phyloP scores from a whole-genome alignment of 805 yeast genomes.

The Zygosaccharomyces bisporus region DNA sequence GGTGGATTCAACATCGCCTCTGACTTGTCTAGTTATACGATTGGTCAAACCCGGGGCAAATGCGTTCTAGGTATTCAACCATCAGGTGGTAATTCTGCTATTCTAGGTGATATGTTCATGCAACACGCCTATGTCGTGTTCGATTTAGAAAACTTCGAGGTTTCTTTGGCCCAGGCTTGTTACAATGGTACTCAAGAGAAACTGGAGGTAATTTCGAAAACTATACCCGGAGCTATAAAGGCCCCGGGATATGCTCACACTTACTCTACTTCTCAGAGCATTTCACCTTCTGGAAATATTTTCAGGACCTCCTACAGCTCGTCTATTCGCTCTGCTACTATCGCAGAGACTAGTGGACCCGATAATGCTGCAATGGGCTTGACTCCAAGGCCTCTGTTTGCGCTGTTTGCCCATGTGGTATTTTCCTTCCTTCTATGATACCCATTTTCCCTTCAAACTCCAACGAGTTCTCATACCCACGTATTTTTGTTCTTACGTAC shows the following conservation, averaged over 20 bases:
- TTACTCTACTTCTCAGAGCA: conserved; percentile 23
- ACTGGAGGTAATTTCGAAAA: conserved; percentile 43
- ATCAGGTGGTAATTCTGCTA: conserved; percentile 34
- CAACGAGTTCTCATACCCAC: not conserved
- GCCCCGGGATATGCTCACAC: conserved; percentile 47
- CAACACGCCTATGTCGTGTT: conserved; percentile 52
- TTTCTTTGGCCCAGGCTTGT: conserved; percentile 45
- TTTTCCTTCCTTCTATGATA: conserved; percentile 6
- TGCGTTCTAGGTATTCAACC: conserved; percentile 44
- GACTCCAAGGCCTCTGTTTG: not conserved
- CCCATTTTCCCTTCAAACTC: not conserved
- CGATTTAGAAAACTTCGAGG: conserved; percentile 45
- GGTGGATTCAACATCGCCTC: conserved; percentile 50
- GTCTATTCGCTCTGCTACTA: not conserved
- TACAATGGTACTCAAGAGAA: conserved; percentile 32
- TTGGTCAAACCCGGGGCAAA: conserved; percentile 25
- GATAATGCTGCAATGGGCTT: not conserved
- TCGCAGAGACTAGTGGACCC: not conserved
- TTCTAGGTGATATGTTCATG: conserved; percentile 53
- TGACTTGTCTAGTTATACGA: conserved; percentile 40
- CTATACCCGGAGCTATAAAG: conserved; percentile 49
- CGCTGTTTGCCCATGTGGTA: conserved; percentile 1
- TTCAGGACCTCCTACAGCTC: conserved; percentile 17
- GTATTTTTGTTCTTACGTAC: conserved; percentile 2
- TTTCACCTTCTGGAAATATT: conserved; percentile 29